Base-by-base conservation (phyloP, 495 filamentous ascomycete species). In the Beverwykella pulmonaria region DNA sequence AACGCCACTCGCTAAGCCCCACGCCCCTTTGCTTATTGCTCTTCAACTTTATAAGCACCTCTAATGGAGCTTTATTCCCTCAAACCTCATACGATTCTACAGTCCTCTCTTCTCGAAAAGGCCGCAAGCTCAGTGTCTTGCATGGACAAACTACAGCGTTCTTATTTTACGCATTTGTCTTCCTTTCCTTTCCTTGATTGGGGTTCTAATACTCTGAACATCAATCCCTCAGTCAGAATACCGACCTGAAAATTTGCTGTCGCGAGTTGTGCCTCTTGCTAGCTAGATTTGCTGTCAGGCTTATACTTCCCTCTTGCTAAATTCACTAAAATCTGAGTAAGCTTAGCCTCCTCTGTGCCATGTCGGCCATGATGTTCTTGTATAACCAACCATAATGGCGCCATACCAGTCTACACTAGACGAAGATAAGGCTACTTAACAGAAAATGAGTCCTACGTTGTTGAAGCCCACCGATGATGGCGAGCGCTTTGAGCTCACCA, bases 401-500 rank as follows among this genome's bases (percentile, higher is more conserved):
- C 64, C 64, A 29, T 25, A 30, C n/a, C 57, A 60, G 64, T 62
- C 30, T 58, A 26, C 17, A 32, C 30, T 30, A 34, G 34, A 48
- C 20, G 7, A 2, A 8, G 19, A 32, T n/a, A 55, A 54, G 58
- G 52, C 23, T 48, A 50, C 47, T 56, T 27, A 30, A 63, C 14
- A 58, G 32, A 44, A n/a, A 47, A 19, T 61, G 65, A 57, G 9
- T 27, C 25, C 39, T 34, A 62, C 53, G 3, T 36, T 68, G 64
- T 67, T 84, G 58, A 74, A 75, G 25, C 78, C 82, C 41, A 81
- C 82, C 17, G 71, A 79, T 30, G 76, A 81, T 73, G 83, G 83
- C 53, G 75, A 80, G 49, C 83, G 82, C 66, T 85, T 83, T 73
- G 83, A 84, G 74, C 76, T 85, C 58, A 75, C 77, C 30, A 83